phyloP scores from a whole-genome alignment of 2,329 filamentous ascomycete genomes.

The Chrysoporthe deuterocubensis region DNA sequence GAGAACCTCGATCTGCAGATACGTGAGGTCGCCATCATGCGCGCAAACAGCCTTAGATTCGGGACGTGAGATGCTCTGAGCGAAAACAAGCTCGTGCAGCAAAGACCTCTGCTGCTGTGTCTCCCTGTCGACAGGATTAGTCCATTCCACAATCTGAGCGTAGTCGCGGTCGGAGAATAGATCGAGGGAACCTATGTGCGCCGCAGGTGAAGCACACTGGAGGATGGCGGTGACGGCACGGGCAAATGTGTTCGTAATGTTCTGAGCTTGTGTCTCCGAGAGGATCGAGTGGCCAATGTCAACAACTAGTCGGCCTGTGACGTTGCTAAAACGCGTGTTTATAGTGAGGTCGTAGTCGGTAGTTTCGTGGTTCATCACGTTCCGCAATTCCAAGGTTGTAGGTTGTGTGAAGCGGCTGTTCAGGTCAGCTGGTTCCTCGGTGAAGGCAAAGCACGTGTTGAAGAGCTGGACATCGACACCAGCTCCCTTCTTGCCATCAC shows the following conservation, averaged over 20 bases:
- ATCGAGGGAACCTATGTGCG: slow-evolving; percentile 48
- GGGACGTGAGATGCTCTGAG: slow-evolving; percentile 44
- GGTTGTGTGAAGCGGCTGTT: slow-evolving; percentile 40
- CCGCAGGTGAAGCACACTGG: slow-evolving; percentile 31
- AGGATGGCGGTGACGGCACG: slow-evolving; percentile 54
- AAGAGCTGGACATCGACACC: slow-evolving; percentile 44
- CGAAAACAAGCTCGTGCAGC: slow-evolving; percentile 51
- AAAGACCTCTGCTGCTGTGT: slow-evolving; percentile 43
- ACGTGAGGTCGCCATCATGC: slow-evolving; percentile 51
- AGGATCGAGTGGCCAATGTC: slow-evolving; percentile 51
- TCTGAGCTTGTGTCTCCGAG: slow-evolving; percentile 47
- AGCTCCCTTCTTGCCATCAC: slow-evolving; percentile 40
- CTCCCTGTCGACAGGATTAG: slow-evolving; percentile 46
- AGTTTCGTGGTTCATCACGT: slow-evolving; percentile 45
- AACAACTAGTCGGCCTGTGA: slow-evolving; percentile 45
- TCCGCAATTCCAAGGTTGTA: slow-evolving; percentile 38
- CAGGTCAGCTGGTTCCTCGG: slow-evolving; percentile 44
- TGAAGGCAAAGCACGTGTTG: slow-evolving; percentile 56
- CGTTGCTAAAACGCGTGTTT: slow-evolving; percentile 45
- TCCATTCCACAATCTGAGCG: slow-evolving; percentile 57
- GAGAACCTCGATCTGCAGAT: slow-evolving; percentile 44
- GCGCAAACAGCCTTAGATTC: slow-evolving; percentile 47
- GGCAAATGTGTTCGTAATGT: slow-evolving; percentile 57
- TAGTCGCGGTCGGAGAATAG: slow-evolving; percentile 61
- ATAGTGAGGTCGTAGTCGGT: slow-evolving; percentile 53